phyloP scores from a whole-genome alignment of 345 rosid species.

The Hirschfeldia incana region DNA sequence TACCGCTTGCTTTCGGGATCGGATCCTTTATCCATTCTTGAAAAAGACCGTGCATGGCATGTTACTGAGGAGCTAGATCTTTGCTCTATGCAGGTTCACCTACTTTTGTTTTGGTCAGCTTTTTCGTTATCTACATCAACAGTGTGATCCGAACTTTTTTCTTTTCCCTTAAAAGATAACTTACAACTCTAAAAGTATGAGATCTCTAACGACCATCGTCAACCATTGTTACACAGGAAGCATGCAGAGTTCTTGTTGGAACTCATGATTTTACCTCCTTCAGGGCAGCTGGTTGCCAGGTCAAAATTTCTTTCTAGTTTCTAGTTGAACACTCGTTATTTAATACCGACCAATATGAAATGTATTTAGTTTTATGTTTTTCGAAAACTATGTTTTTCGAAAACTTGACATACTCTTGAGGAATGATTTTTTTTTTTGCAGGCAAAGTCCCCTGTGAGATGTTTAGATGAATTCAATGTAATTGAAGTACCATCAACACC shows the following conservation, averaged over 20 bases:
- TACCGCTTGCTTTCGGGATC: conserved; percentile 78
- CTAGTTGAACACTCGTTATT: not conserved
- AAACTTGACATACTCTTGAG: not conserved
- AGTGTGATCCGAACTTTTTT: not conserved
- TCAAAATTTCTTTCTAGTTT: conserved; percentile 35
- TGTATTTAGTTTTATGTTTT: not conserved
- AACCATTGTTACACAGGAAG: conserved; percentile 61
- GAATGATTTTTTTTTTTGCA: conserved; percentile 27
- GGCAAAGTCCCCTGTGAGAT: conserved; percentile 84
- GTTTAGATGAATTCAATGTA: conserved; percentile 72
- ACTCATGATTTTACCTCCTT: conserved; percentile 93
- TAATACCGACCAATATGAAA: conserved; percentile 5
- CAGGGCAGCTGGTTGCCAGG: conserved; percentile 95
- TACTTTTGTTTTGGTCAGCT: conserved; percentile 10
- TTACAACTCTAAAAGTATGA: not conserved
- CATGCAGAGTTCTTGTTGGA: conserved; percentile 88
- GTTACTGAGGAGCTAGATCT: conserved; percentile 70
- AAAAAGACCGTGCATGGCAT: conserved; percentile 83
- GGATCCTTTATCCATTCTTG: conserved; percentile 73
- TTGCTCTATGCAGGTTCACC: conserved; percentile 73
- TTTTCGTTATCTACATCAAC: conserved; percentile 6
- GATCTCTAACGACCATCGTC: conserved; percentile 6
- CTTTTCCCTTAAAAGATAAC: not conserved
- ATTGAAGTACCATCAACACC: conserved; percentile 65
- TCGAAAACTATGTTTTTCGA: too few relatives aligned